Evolutionary conservation across 2,329 filamentous ascomycete species (phyloP).

Genomic region (Arachnomyces sp.): DNA sequence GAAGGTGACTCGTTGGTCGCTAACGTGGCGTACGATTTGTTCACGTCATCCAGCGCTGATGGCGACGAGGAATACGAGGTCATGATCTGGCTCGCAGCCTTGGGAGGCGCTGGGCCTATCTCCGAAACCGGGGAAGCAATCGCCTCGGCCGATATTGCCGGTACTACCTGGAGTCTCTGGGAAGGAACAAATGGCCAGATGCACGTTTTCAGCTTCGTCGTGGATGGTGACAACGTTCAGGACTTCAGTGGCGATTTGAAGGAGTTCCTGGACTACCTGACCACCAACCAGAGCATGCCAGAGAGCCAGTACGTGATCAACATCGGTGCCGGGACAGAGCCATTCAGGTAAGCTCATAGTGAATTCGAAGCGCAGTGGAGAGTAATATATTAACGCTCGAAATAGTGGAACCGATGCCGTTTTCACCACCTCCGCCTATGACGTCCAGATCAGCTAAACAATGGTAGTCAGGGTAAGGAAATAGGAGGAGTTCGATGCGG

Average conservation of each 20-base stretch:
- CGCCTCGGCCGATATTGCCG: slow-evolving; percentile 48
- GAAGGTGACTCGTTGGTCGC: slow-evolving; percentile 44
- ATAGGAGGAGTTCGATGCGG: too few relatives aligned
- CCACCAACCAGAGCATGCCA: too few relatives aligned
- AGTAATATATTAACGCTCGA: too few relatives aligned
- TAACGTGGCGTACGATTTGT: slow-evolving; percentile 57
- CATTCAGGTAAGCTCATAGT: too few relatives aligned
- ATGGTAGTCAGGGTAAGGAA: too few relatives aligned
- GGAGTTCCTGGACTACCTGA: slow-evolving; percentile 52
- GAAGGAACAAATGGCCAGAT: slow-evolving; percentile 51
- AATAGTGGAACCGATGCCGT: too few relatives aligned
- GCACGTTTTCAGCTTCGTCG: slow-evolving; percentile 56
- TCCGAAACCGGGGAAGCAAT: slow-evolving; percentile 48
- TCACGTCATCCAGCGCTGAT: slow-evolving; percentile 44
- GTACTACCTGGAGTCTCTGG: slow-evolving; percentile 52
- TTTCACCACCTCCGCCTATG: too few relatives aligned
- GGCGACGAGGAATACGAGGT: slow-evolving; percentile 51
- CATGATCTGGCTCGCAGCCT: slow-evolving; percentile 58
- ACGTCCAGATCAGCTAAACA: too few relatives aligned
- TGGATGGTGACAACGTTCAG: slow-evolving; percentile 36
- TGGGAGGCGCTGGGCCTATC: slow-evolving; percentile 53
- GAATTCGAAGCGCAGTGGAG: too few relatives aligned
- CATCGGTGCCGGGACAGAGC: too few relatives aligned
- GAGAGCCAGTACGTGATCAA: slow-evolving; percentile 47
- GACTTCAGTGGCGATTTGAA: slow-evolving; percentile 52